Base-by-base conservation (phyloP, 2,329 filamentous ascomycete genomes). In the Calonectria pseudoreteaudii region DNA sequence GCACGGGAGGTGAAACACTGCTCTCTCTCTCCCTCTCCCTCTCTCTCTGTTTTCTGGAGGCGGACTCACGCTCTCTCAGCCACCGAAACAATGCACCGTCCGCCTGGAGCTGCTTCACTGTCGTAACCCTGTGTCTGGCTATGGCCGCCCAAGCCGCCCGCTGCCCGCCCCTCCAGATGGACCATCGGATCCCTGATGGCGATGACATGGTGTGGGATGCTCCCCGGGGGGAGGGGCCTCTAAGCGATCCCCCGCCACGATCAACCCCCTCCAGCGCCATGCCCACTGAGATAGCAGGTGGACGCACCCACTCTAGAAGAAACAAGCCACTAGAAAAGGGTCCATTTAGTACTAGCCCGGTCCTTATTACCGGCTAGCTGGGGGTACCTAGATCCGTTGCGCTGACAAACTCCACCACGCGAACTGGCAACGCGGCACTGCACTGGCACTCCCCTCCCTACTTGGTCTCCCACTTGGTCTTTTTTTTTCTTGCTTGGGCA, bases 401-500 rank as follows among this genome's bases (percentile, higher is more conserved):
- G 56, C 34, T 62, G 56, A 28, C 34, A 62, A 26, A 41, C 31
- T 23, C 56, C 56, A 60, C 56, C 16, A 31, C 56, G 56, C 23
- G 56, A 62, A 62, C 56, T 62, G 34, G 56, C 52, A 20, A 34
- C 52, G 28, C 52, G 38, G 13, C 53, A 14, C 52, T 30, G 50
- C 30, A 23, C 23, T 41, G 56, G 38, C 60, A 31, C 68, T 66
- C 68, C 36, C 68, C 68, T 47, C 68, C 30, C 47, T 65, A 34
- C 52, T 56, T 36, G 47, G 41, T 18, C 41, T 65, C 23, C 28
- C 44, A 23, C 44, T n/a, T n/a, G 10, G 44, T 47, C 10, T 56
- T 69, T 62, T n/a, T n/a, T 64, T 69, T 52, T 56, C 49, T n/a
- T 56, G 58, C 26, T 53, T 65, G 60, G 68, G 68, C 60, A 70